Evolutionary conservation across 192 early-diverging fungal genomes (phyloP), one percentile per base, ranked within the genome.

Genomic region (Backusella luteola): DNA sequence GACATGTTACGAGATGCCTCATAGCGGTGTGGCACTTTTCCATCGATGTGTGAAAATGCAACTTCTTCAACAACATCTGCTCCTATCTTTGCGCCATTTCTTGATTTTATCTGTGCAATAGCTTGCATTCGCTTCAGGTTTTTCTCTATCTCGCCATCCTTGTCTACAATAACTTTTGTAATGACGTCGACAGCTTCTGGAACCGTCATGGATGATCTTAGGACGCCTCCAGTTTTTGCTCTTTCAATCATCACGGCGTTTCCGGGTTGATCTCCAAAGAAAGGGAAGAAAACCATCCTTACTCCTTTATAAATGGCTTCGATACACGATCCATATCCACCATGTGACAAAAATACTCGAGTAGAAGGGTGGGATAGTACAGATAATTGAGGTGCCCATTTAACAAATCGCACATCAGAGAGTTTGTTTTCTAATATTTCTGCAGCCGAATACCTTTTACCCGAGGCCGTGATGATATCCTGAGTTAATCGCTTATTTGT

Each of bases 211-310:
- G 36, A 29, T 15, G 46, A 53, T 73, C 44, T 17, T 21, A 34
- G 52, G 17, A 46, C 4, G 34, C 46, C n/a, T 46, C 71, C 23
- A 1, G 7, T 34, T 46, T 46, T 41, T 73, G 71, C 26, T 17
- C 39, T 53, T 73, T 46, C 23, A 53, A 32, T 21, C 19, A 49
- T 49, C 6, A 49, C 19, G 5, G 46, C 15, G 6, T 49, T 49
- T 49, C 19, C 46, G 5, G 59, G 67, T 46, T 84, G 76, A 49
- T 78, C 79, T 7, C 69, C 66, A 35, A 73, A 26, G 11, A 76
- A 71, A 1, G 83, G 83, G 15, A 76, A 75, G 4, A 75, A 42
- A 8, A 78, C 19, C 75, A 84, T 77, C 12, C 73, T 77, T 14
- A 42, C 67, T 6, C 68, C 77, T 29, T 49, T 77, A 17, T 49